phyloP scores from a whole-genome alignment of 2,329 filamentous ascomycete genomes.

The Sporothrix protearum region DNA sequence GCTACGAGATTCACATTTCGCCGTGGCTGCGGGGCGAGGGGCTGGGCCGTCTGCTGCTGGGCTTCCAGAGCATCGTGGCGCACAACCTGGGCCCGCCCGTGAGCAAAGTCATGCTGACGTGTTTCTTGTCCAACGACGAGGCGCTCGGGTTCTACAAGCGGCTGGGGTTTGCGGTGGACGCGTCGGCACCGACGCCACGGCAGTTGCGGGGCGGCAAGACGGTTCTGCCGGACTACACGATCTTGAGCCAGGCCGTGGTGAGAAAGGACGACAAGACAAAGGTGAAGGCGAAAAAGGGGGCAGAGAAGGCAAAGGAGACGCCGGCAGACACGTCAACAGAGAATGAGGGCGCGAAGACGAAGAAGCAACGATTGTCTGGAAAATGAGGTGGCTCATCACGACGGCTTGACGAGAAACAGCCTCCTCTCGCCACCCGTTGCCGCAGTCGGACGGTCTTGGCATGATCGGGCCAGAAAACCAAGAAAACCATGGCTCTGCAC shows the following conservation, averaged over 20 bases:
- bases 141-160: constrained; percentile 60
- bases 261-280: not conserved
- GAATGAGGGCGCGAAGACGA: not conserved
- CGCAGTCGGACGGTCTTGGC: not conserved
- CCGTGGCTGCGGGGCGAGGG: constrained; percentile 54
- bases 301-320: not conserved
- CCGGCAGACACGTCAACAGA: not conserved
- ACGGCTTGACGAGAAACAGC: not conserved
- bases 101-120: constrained; percentile 69
- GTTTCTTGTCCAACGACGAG: constrained; percentile 59
- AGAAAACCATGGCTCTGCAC: not conserved
- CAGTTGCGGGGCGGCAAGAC: constrained; percentile 55
- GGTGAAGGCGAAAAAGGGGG: not conserved
- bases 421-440: not conserved
- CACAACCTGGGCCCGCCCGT: constrained; percentile 49
- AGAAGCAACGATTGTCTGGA: not conserved
- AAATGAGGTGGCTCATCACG: not conserved
- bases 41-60: constrained; percentile 59
- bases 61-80: constrained; percentile 52
- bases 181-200: constrained; percentile 52
- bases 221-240: constrained; percentile 56
- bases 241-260: constrained; percentile 49
- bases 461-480: not conserved
- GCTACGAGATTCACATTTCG: constrained; percentile 72
- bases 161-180: constrained; percentile 56